Percentiles rank a stretch among this genome's conserved stretches.
Evolutionary conservation across 2,329 filamentous ascomycete genomes (phyloP).

Genomic region (Claviceps digitariae): DNA sequence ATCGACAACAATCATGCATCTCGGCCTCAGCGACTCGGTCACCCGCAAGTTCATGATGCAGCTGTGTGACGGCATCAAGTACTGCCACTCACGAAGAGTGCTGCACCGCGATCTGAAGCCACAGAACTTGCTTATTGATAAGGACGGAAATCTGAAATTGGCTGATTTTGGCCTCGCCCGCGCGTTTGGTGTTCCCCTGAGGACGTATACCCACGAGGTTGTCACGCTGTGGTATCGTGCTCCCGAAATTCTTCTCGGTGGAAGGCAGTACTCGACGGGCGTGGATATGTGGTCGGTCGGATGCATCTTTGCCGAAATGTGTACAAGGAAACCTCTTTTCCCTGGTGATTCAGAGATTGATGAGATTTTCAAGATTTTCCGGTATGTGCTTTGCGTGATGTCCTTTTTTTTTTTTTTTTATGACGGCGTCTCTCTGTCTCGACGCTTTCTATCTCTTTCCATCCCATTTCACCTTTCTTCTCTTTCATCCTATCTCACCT

Average conservation of each 20-base stretch:
- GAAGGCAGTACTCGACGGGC: conserved; percentile 83
- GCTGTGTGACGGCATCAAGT: conserved; percentile 69
- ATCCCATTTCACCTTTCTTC: no score
- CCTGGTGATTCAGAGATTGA: conserved; percentile 65
- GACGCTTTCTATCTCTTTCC: not conserved
- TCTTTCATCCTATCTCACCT: no score
- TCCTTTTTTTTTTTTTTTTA: not conserved
- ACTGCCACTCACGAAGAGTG: conserved; percentile 80
- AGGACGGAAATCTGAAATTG: conserved; percentile 77
- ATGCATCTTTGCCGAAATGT: conserved; percentile 95
- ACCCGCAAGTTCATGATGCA: conserved; percentile 91
- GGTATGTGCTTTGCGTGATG: conserved; percentile 34
- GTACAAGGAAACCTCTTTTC: conserved; percentile 82
- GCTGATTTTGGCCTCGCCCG: conserved; percentile 82
- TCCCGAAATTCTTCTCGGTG: conserved; percentile 80
- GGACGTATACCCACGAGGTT: conserved; percentile 91
- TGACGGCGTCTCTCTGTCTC: no score
- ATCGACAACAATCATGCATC: conserved; percentile 44
- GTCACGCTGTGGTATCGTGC: conserved; percentile 90
- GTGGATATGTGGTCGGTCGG: conserved; percentile 95
- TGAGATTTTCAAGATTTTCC: conserved; percentile 47
- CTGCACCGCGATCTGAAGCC: conserved; percentile 83
- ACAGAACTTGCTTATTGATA: conserved; percentile 77
- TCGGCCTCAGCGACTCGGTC: conserved; percentile 67
- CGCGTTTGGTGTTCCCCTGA: conserved; percentile 79